A percentile compares a stretch with the other conserved stretches of the same genome.
phyloP scores from a whole-genome alignment of 2,329 filamentous ascomycete genomes.

The Phoma sp. region DNA sequence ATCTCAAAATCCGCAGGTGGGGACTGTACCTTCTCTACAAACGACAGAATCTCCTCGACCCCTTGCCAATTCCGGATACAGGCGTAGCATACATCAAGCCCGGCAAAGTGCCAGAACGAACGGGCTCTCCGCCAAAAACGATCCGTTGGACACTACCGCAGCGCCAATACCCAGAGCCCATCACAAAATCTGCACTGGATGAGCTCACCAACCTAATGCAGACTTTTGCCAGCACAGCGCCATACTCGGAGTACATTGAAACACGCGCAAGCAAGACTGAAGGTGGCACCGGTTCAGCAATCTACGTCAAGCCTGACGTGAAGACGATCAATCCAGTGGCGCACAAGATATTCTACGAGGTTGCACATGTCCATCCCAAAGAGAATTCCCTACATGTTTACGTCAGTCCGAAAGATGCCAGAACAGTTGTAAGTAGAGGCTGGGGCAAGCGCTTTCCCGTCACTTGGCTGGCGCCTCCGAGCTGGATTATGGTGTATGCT shows the following conservation, averaged over 20 bases:
- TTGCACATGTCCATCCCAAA: conserved; percentile 72
- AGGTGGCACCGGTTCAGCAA: conserved; percentile 40
- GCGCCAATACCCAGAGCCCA: conserved; percentile 31
- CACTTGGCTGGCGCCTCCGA: conserved; percentile 36
- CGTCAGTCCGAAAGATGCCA: conserved; percentile 77
- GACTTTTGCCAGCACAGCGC: conserved; percentile 22
- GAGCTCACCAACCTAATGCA: conserved; percentile 32
- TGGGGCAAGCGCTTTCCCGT: conserved; percentile 73
- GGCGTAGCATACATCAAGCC: conserved; percentile 34
- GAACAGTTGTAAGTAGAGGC: conserved; percentile 71
- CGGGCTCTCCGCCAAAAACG: conserved; percentile 25
- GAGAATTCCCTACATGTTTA: conserved; percentile 81
- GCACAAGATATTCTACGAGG: conserved; percentile 41
- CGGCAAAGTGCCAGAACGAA: conserved; percentile 26
- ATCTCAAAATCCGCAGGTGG: conserved; percentile 38
- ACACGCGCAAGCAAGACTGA: conserved; percentile 36
- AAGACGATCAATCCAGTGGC: conserved; percentile 33
- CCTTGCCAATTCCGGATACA: conserved; percentile 30
- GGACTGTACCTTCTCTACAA: conserved; percentile 36
- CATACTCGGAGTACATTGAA: conserved; percentile 29
- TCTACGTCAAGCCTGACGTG: conserved; percentile 36
- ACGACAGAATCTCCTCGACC: conserved; percentile 32
- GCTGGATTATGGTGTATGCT: conserved; percentile 73
- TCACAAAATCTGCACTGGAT: conserved; percentile 26
- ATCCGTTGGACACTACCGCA: conserved; percentile 42